Conservation (phyloP, 257 asterid species). For the Nicotiana noctiflora region DNA sequence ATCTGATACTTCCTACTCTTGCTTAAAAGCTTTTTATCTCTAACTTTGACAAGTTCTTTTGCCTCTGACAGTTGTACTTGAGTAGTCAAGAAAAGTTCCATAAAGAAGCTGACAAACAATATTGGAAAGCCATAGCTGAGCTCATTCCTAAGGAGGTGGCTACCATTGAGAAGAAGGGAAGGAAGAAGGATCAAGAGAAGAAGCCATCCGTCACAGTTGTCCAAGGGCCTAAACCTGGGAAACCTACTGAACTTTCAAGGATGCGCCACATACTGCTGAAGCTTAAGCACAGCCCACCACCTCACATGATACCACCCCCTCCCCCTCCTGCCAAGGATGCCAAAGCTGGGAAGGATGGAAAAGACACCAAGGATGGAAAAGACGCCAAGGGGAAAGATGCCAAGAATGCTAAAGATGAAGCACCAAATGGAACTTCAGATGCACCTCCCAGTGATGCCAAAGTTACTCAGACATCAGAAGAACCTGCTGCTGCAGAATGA, state of each 20-base stretch:
- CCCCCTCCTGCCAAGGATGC: slow-evolving; percentile 59
- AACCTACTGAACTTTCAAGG: slow-evolving; percentile 96
- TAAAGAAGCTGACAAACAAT: slow-evolving; percentile 89
- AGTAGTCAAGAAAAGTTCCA: slow-evolving; percentile 79
- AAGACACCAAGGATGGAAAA: slow-evolving; percentile 38
- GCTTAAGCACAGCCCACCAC: slow-evolving; percentile 93
- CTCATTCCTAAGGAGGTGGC: slow-evolving; percentile 86
- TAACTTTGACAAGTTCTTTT: slow-evolving; percentile 8
- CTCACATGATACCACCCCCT: slow-evolving; percentile 94
- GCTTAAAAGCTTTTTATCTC: not conserved
- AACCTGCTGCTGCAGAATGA: slow-evolving; percentile 27
- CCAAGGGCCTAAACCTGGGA: slow-evolving; percentile 98
- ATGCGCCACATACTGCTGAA: slow-evolving; percentile 86
- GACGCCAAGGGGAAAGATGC: slow-evolving; percentile 29
- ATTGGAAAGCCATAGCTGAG: slow-evolving; percentile 96
- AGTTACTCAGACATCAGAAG: slow-evolving; percentile 33
- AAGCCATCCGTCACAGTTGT: slow-evolving; percentile 72
- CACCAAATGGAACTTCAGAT: slow-evolving; percentile 24
- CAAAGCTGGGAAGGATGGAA: slow-evolving; percentile 52
- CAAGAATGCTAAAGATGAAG: slow-evolving; percentile 24
- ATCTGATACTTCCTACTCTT: not conserved
- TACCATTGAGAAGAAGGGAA: slow-evolving; percentile 73
- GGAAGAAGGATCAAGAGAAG: slow-evolving; percentile 91
- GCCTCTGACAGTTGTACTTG: slow-evolving; percentile 37
- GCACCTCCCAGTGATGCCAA: not conserved